Evolutionary conservation across 2,329 filamentous ascomycete genomes (phyloP).

Genomic region (Cordyceps militaris): DNA sequence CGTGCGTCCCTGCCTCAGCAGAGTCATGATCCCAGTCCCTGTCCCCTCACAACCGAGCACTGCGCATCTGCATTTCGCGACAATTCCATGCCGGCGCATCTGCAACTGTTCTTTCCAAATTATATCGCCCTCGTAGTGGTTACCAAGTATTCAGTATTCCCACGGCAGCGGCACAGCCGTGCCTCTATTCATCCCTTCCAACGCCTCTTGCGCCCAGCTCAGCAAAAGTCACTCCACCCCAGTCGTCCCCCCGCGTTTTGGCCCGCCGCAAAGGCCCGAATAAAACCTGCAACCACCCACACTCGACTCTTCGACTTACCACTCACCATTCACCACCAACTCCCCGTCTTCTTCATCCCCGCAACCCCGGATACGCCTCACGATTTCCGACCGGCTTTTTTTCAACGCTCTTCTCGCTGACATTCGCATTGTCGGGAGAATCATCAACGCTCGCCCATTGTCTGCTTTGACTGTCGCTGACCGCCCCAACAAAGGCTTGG

Average conservation of each 20-base stretch:
- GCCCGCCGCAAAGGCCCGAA: slow-evolving; percentile 11
- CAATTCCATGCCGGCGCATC: too few species aligned
- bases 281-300: slow-evolving; percentile 10
- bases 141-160: not conserved
- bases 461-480: not conserved
- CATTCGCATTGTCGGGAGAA: not conserved
- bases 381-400: not conserved
- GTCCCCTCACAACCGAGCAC: too few species aligned
- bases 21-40: not conserved
- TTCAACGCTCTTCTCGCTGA: not conserved
- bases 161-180: not conserved
- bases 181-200: not conserved
- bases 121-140: not conserved
- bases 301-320: not conserved
- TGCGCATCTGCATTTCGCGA: not conserved
- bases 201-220: not conserved
- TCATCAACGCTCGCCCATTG: not conserved
- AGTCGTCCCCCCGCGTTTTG: slow-evolving; percentile 11
- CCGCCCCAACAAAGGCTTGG: not conserved
- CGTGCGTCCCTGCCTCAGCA: not conserved
- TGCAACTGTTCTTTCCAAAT: too few species aligned
- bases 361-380: slow-evolving; percentile 4
- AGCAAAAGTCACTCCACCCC: not conserved
- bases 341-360: not conserved
- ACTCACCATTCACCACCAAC: not conserved